Base-by-base conservation (phyloP, 768 basidiomycete species). In the Amanita muscaria region DNA sequence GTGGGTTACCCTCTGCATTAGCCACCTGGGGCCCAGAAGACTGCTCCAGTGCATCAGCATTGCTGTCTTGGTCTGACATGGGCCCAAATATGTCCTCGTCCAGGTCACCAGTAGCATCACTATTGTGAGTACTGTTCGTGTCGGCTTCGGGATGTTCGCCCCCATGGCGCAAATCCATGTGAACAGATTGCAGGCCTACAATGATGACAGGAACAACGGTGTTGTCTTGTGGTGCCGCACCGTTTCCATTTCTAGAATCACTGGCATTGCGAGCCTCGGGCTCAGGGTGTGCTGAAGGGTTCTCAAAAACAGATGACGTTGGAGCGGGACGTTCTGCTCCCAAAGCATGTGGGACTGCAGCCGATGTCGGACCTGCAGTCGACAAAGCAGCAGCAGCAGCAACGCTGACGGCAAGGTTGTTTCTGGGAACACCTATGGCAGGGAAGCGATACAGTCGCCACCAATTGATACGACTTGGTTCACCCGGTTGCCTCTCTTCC, bases 391-490 rank as follows among this genome's bases (percentile, higher is more conserved):
- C 46, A 7, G 58, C 47, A 5, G 53, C 42, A 35, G 60, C 56
- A 16, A 59, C 44, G 16, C 61, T 42, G 35, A 69, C 59, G 46
- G 68, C 52, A 40, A 14, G 27, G 23, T 47, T 47, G 4, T 24
- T 35, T 25, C 55, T 56, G 6, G 69, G 39, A 16, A 42, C 34
- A 7, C 33, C 46, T 60, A 87, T 80, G 30, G 84, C 70, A 6
- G 82, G 83, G 66, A 88, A 88, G n/a, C 85, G 75, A 56, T 87
- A 87, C 53, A 87, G 61, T 44, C 86, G 68, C 87, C 87, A 88
- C 77, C 85, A 84, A 56, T 88, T 88, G 46, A 88, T 72, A 14
- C 73, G 59, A 10, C 67, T 70, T 33, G 62, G 56, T 3, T 60
- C 61, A 40, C 64, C 64, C 36, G 66, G 51, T 18, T 50, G 57